Evolutionary conservation across 768 basidiomycete species (phyloP), one percentile per base, ranked within the genome.

Genomic region (Lactarius psammicola): DNA sequence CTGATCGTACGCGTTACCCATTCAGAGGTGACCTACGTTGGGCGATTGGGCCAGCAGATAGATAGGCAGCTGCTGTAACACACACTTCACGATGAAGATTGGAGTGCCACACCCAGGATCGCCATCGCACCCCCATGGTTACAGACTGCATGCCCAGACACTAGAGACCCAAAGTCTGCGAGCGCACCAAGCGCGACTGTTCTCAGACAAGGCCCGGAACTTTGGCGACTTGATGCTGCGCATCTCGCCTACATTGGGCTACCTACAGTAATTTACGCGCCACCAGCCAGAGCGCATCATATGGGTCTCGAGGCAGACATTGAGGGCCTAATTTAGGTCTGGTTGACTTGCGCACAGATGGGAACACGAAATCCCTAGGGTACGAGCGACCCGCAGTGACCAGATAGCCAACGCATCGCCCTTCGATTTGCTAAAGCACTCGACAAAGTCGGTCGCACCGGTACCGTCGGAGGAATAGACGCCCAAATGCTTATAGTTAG

Each of bases 41-140:
- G 10, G 34, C 7, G 2, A 36, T 36, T 1, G 34, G 34, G 11
- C 13, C 34, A 36, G 34, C 34, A 13, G 34, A 36, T 36, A 36
- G 13, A 36, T 80, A 56, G 87, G 77, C 0, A 89, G 87, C 65
- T 88, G 87, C 3, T 89, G 76, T 42, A 57, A 59, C 71, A 33
- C 55, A 68, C 64, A 73, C 65, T 7, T 75, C 73, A 28, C 74
- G 70, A 57, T 76, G 74, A n/a, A 75, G 66, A 64, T 74, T 74
- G n/a, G n/a, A 74, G 26, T 72, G 70, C 49, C 74, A 36, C 34
- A 38, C 5, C 36, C 15, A 62, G 72, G 51, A 73, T 71, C 42
- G 71, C 67, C 65, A 76, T 38, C n/a, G n/a, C n/a, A 38, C 36
- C 36, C 61, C 75, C 75, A 11, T 74, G 57, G 62, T 76, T 75